Evolutionary conservation across 225 moss, liverwort and hornwort genomes (phyloP), one percentile per base, ranked within the genome.

Genomic region (Bryum argenteum): DNA sequence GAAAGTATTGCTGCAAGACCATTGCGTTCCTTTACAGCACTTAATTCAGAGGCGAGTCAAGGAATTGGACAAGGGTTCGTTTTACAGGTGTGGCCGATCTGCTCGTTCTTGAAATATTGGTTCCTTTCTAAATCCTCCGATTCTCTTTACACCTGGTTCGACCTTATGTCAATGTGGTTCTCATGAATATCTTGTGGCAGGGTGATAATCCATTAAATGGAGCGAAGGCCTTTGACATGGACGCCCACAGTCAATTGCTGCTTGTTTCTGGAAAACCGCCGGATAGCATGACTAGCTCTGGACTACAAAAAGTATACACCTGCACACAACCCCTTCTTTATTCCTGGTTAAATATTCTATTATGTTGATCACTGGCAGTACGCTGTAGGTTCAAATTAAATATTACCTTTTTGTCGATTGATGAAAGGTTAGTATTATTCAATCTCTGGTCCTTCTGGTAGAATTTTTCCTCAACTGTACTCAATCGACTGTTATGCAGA

Each of bases 141-240:
- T 54, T 67, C 7, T 45, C 65, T 79, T 11, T 19, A 13, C 42
- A 43, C 54, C 55, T 77, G 54, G 24, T 70, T 59, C 19, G n/a
- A 15, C 37, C 21, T 18, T 33, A 61, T 61, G 13, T 67, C 13
- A 57, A 57, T 66, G 37, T 28, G 26, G 45, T 71, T 71, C 66
- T 79, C 37, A 71, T 57, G 78, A 58, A 5, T 67, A 19, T 41
- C 33, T 48, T 38, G 41, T 75, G 40, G 17, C 88, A 91, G 88
- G 80, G 71, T 79, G 80, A 78, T 71, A 57, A 74, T 65, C 67
- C 67, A 57, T 72, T 94, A 38, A 81, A 83, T 70, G 94, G 91
- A 80, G 91, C 92, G 65, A 94, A 89, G 76, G 94, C 87, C 42
- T 91, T 94, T 37, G 94, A 91, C 71, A 90, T 94, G 90, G 90